Conservation (phyloP, 768 basidiomycete species). For the Collybia sp. region DNA sequence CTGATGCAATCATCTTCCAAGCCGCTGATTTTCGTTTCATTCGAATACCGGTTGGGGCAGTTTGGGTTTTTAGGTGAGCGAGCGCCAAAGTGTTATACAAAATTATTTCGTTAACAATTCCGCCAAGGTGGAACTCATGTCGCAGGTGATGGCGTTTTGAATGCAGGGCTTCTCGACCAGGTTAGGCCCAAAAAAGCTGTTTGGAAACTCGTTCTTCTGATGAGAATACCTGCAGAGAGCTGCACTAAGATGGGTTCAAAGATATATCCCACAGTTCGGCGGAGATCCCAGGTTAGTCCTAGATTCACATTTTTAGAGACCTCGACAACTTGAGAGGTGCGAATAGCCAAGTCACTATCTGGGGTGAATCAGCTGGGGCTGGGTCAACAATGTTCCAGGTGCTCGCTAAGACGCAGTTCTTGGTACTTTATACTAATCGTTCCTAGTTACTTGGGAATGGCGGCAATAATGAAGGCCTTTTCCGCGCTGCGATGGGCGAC, state of each 20-base stretch:
- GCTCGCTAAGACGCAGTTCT: background rate
- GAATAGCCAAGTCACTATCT: conserved; percentile 33
- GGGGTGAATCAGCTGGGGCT: conserved; percentile 38
- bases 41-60: conserved; percentile 37
- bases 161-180: conserved; percentile 37
- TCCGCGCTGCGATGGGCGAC: conserved; percentile 38
- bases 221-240: conserved; percentile 17
- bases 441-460: conserved; percentile 32
- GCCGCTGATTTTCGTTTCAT: conserved; percentile 35
- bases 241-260: conserved; percentile 32
- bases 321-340: background rate
- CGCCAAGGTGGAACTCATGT: conserved; percentile 28
- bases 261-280: conserved; percentile 30
- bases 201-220: background rate
- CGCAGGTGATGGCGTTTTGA: conserved; percentile 24
- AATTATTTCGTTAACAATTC: background rate
- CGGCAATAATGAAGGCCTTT: conserved; percentile 31
- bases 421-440: background rate
- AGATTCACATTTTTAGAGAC: background rate
- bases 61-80: conserved; percentile 34
- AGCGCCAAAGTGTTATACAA: background rate
- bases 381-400: conserved; percentile 38
- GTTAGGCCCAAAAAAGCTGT: conserved; percentile 10
- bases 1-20: conserved; percentile 23
- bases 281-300: conserved; percentile 27